Evolutionary conservation across 768 basidiomycete genomes (phyloP).

Genomic region (Trametes cubensis): DNA sequence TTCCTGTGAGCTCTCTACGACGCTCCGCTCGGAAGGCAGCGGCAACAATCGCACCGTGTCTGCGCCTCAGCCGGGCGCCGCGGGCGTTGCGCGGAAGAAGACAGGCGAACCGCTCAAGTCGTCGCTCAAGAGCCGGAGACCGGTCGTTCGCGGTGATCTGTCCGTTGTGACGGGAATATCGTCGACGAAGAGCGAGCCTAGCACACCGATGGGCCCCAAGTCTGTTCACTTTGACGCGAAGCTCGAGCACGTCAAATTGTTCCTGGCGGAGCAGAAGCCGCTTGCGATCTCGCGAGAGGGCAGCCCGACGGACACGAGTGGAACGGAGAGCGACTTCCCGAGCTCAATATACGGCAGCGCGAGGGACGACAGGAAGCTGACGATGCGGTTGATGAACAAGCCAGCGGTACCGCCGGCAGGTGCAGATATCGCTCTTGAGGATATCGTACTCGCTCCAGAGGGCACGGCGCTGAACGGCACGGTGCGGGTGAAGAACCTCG

Average conservation of each 20-base stretch:
- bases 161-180: constrained; percentile 52
- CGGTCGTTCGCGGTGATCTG: constrained; percentile 48
- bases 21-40: constrained; percentile 6
- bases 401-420: constrained; percentile 16
- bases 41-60: constrained; percentile 13
- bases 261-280: constrained; percentile 93
- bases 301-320: constrained; percentile 81
- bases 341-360: constrained; percentile 60
- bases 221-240: constrained; percentile 92
- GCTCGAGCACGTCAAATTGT: constrained; percentile 92
- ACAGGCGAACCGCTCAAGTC: constrained; percentile 92
- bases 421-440: constrained; percentile 58
- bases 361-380: constrained; percentile 35
- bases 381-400: constrained; percentile 26
- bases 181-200: constrained; percentile 73
- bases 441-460: constrained; percentile 54
- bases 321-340: constrained; percentile 78
- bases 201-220: constrained; percentile 77
- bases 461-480: constrained; percentile 65
- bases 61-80: constrained; percentile 31
- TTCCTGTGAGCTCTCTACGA: constrained; percentile 3
- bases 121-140: constrained; percentile 75
- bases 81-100: constrained; percentile 79
- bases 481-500: constrained; percentile 80
- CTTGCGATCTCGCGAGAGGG: constrained; percentile 90